phyloP scores from a whole-genome alignment of 2,329 filamentous ascomycete species.

The Davidsoniella virescens region DNA sequence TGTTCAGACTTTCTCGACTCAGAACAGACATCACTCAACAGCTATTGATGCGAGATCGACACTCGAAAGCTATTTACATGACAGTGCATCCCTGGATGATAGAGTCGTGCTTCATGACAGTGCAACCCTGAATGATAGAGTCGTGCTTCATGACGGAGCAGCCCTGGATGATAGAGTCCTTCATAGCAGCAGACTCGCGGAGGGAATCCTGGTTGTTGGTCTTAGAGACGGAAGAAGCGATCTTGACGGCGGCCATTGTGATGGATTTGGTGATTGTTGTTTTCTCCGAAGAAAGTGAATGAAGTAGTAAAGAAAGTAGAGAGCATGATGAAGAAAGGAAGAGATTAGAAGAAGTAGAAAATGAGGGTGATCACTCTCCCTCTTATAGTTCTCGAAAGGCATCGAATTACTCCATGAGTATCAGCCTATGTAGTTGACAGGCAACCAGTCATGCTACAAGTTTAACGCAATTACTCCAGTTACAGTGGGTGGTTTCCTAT shows the following conservation, averaged over 20 bases:
- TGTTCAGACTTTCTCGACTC: not conserved
- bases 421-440: too few relatives aligned
- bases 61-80: constrained; percentile 1
- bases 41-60: too few relatives aligned
- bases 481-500: too few relatives aligned
- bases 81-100: not conserved
- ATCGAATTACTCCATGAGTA: too few relatives aligned
- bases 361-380: not conserved
- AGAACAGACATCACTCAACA: not conserved
- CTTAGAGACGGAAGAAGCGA: not conserved
- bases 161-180: not conserved
- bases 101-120: not conserved
- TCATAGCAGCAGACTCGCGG: not conserved
- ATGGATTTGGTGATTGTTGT: not conserved
- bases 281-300: not conserved
- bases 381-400: too few relatives aligned
- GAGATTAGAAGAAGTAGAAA: not conserved
- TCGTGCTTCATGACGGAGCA: not conserved
- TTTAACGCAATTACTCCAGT: too few relatives aligned
- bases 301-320: not conserved
- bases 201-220: not conserved
- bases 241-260: constrained; percentile 11
- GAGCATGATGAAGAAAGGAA: constrained; percentile 5
- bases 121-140: not conserved
- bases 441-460: too few relatives aligned